phyloP scores from a whole-genome alignment of 768 basidiomycete genomes.

The Strobilomyces confusus region DNA sequence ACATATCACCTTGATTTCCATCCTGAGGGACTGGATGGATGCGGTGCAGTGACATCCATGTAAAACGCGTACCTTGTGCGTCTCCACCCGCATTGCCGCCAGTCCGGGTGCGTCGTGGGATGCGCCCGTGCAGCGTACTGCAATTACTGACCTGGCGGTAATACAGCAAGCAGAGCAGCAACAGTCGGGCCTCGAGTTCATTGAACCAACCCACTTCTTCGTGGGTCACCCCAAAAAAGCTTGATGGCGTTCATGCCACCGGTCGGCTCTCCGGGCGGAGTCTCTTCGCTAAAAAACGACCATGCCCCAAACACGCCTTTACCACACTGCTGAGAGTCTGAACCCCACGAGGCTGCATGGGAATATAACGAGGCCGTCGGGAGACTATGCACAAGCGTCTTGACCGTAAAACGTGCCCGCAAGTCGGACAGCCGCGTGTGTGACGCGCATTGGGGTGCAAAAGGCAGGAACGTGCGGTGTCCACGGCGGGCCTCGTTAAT shows the following conservation, averaged over 20 bases:
- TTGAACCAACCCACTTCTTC: constrained; percentile 1
- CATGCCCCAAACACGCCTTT: constrained; percentile 17
- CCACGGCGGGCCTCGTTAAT: constrained; percentile 4
- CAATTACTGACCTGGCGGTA: constrained; percentile 3
- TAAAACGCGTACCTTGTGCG: constrained; percentile 15
- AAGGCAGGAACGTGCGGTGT: not conserved
- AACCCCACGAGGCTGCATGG: constrained; percentile 16
- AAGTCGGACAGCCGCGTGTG: constrained; percentile 2
- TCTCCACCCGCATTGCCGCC: constrained; percentile 17
- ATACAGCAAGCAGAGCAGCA: constrained; percentile 6
- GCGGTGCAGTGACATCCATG: constrained; percentile 21
- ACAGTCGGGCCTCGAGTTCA: not conserved
- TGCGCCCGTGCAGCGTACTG: constrained; percentile 6
- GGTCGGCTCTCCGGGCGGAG: constrained; percentile 5
- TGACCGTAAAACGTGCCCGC: constrained; percentile 7
- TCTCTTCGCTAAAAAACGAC: constrained; percentile 15
- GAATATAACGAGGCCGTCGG: constrained; percentile 17
- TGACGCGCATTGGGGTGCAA: not conserved
- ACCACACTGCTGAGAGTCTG: constrained; percentile 9
- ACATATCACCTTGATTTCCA: constrained; percentile 5
- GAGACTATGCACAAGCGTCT: not conserved
- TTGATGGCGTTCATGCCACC: constrained; percentile 2
- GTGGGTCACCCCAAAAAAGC: not conserved
- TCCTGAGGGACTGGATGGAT: constrained; percentile 8
- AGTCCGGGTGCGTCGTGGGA: not conserved